Base-by-base conservation (phyloP, 2,329 filamentous ascomycete genomes). In the Paramyrothecium sp. region DNA sequence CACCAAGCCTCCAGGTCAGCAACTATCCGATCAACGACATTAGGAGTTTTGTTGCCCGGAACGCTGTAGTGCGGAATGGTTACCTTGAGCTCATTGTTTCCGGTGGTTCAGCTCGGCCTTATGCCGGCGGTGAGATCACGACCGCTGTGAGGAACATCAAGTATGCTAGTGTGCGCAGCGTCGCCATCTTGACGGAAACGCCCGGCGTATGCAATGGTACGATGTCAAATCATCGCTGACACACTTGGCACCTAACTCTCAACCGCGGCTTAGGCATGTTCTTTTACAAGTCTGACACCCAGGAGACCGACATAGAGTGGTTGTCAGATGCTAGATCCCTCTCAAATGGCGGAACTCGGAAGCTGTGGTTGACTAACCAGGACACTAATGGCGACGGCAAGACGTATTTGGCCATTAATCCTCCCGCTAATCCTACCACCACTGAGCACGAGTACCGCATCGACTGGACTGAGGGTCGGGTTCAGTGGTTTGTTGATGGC, bases 301-400 rank as follows among this genome's bases (percentile, higher is more conserved):
- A 71, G 22, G 69, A 71, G 51, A 65, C 63, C 1, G 69, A 71
- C 2, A 71, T 71, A 7, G 69, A 71, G 53, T 71, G 69, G 69
- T 67, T 71, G 16, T 71, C 69, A 0, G 68, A 71, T 13, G 34
- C 63, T 12, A 58, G 58, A 1, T 70, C 67, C 1, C 23, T 60
- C 7, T 69, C 68, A 38, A 70, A 71, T 41, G 34, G 19, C 3
- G 69, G 69, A 3, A 57, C 59, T 13, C 62, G 65, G n/a, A 56
- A 59, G 17, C 50, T 71, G 21, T 71, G 67, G 68, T 51, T 69
- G 26, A 71, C 68, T 3, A 71, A 71, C 61, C 69, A 71, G 34
- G 69, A 69, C 46, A 57, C 55, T 3, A 57, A 66, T 26, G 61
- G 56, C 3, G 60, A 66, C 5, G 66, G 63, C 1, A 10, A 62